Evolutionary conservation across 495 filamentous ascomycete genomes (phyloP).

Genomic region (Aspergillus kassunensis): DNA sequence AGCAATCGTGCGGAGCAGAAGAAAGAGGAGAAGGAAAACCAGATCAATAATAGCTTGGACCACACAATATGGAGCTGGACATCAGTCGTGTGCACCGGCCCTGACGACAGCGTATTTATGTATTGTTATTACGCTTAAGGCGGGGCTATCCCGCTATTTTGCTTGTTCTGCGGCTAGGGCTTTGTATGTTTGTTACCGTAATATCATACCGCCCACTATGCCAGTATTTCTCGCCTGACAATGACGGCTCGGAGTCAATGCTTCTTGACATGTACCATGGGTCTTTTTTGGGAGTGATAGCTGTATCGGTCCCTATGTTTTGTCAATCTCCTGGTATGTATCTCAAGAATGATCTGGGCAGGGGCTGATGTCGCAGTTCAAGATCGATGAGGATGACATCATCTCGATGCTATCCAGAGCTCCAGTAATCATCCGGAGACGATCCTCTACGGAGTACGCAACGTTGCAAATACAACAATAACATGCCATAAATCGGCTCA

Average conservation of each 20-base stretch:
- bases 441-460: no score
- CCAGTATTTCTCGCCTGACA: not conserved
- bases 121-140: conserved; percentile 5
- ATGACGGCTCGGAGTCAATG: not conserved
- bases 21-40: conserved; percentile 20
- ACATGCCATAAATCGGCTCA: no score
- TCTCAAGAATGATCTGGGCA: no score
- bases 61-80: conserved; percentile 25
- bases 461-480: no score
- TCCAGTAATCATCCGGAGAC: no score
- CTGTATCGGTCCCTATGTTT: no score
- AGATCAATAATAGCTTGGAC: not conserved
- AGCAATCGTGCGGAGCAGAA: conserved; percentile 19
- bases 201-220: not conserved
- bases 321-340: no score
- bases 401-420: not conserved
- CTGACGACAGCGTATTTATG: conserved; percentile 7
- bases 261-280: not conserved
- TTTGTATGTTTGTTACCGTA: conserved; percentile 8
- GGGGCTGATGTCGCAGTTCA: no score
- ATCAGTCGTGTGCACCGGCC: conserved; percentile 9
- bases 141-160: no score
- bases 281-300: no score
- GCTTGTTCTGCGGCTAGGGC: conserved; percentile 8
- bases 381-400: not conserved